A percentile compares a stretch with the other conserved stretches of the same genome.
Evolutionary conservation across 768 basidiomycete genomes (phyloP).

Genomic region (Phanerochaete sordida): DNA sequence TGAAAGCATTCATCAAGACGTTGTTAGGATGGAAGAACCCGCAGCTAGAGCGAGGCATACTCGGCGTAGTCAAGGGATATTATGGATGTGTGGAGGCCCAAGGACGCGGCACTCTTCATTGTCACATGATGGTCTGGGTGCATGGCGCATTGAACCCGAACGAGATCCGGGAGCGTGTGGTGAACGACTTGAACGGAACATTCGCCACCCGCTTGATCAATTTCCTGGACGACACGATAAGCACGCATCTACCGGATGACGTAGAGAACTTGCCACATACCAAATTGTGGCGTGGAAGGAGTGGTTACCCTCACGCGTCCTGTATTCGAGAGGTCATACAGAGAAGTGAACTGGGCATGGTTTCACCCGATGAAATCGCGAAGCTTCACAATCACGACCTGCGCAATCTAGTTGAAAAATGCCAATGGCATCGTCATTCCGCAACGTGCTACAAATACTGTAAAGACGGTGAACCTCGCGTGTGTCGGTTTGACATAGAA

Average conservation of each 20-base stretch:
- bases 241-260: too few species aligned
- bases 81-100: conserved; percentile 34
- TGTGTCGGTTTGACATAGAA: conserved; percentile 30
- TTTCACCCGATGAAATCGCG: too few species aligned
- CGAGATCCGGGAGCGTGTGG: conserved; percentile 7
- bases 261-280: too few species aligned
- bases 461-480: conserved; percentile 17
- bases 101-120: conserved; percentile 27
- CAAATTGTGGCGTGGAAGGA: too few species aligned
- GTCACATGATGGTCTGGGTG: conserved; percentile 30
- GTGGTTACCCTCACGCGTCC: too few species aligned
- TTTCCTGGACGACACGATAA: too few species aligned
- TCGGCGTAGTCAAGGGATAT: conserved; percentile 31
- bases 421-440: conserved; percentile 32
- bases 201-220: too few species aligned
- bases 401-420: conserved; percentile 3
- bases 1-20: conserved; percentile 20
- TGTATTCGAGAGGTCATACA: too few species aligned
- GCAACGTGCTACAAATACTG: conserved; percentile 38
- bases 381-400: too few species aligned
- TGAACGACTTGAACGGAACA: too few species aligned
- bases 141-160: conserved; percentile 21
- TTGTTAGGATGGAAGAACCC: not conserved
- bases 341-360: too few species aligned
- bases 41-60: conserved; percentile 22